phyloP scores from a whole-genome alignment of 2,329 filamentous ascomycete species.

The Verticillium zaregamsianum region DNA sequence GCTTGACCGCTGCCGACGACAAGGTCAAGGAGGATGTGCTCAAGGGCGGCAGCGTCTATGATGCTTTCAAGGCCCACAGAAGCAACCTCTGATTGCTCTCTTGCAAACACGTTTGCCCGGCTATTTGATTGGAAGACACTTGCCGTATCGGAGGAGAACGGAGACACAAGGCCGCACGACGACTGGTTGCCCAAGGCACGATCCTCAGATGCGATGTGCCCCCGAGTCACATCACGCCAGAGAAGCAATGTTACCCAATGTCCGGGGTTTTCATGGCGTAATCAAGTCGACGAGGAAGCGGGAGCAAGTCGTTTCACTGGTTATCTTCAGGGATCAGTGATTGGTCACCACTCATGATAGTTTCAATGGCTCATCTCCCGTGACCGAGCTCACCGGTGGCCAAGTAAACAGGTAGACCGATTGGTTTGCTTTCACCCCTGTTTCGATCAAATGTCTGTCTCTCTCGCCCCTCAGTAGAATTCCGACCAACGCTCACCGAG shows the following conservation, averaged over 20 bases:
- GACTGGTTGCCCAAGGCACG: not conserved
- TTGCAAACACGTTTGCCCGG: too few relatives aligned
- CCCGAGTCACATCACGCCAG: not conserved
- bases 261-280: not conserved
- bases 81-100: constrained; percentile 21
- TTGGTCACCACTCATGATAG: not conserved
- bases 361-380: not conserved
- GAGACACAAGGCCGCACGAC: not conserved
- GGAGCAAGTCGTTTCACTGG: too few relatives aligned
- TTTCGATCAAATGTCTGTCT: not conserved
- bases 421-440: not conserved
- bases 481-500: not conserved
- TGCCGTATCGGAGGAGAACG: not conserved
- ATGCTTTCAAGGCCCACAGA: constrained; percentile 61
- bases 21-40: constrained; percentile 62
- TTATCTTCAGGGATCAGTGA: not conserved
- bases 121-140: not conserved
- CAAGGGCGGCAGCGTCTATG: constrained; percentile 56
- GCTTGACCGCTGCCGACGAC: constrained; percentile 46
- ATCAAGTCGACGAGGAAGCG: not conserved
- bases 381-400: not conserved
- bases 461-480: not conserved
- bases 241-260: not conserved
- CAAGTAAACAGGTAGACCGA: not conserved
- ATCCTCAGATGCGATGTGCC: not conserved